phyloP scores from a whole-genome alignment of 371 early-diverging fungal genomes.

The Rhizopus stolonifer region DNA sequence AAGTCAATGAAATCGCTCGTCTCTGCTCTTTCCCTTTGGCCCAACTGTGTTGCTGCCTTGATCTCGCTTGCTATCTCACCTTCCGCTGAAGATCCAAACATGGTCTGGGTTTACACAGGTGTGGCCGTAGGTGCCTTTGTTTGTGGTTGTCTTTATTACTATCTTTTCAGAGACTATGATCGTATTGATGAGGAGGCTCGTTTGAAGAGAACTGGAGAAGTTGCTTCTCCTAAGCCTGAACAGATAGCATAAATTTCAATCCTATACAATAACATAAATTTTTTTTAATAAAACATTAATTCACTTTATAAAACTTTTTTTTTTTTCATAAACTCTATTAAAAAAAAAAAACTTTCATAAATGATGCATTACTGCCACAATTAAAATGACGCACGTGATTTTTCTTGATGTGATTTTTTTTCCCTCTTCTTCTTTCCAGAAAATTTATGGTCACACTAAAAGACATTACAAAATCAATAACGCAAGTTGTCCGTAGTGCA shows the following conservation, averaged over 20 bases:
- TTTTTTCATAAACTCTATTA: too few species aligned
- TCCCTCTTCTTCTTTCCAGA: conserved; percentile 4
- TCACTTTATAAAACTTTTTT: too few species aligned
- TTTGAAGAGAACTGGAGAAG: conserved; percentile 9
- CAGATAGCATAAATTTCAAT: too few species aligned
- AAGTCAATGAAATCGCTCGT: conserved; percentile 68
- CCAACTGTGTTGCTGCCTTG: conserved; percentile 65
- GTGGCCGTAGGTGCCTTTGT: conserved; percentile 49
- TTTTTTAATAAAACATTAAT: too few species aligned
- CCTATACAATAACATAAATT: too few species aligned
- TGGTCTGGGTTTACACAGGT: conserved; percentile 61
- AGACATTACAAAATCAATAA: conserved; percentile 41
- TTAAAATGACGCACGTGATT: too few species aligned
- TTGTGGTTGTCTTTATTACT: conserved; percentile 34
- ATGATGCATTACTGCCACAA: too few species aligned
- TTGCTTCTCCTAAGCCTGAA: too few species aligned
- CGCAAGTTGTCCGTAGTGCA: conserved; percentile 31
- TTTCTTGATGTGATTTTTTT: background rate
- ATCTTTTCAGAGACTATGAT: conserved; percentile 34
- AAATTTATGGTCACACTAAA: conserved; percentile 41
- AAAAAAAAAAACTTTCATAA: too few species aligned
- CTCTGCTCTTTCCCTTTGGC: conserved; percentile 63
- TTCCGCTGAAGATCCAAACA: conserved; percentile 63
- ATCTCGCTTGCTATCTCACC: conserved; percentile 65
- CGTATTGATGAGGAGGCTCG: conserved; percentile 26